Evolutionary conservation across 306 rosid species (phyloP), one percentile per base, ranked within the genome.

Genomic region (Glycine soja): DNA sequence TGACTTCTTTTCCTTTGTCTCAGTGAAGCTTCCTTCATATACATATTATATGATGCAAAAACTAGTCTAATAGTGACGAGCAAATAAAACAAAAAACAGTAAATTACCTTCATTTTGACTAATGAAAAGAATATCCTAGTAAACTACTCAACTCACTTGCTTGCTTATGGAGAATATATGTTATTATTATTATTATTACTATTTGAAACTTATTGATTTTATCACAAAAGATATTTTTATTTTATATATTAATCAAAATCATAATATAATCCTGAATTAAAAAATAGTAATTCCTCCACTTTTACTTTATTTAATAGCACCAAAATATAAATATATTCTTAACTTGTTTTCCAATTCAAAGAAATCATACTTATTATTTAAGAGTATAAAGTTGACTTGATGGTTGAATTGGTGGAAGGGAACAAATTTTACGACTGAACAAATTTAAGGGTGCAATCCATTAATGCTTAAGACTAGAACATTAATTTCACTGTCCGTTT

Each of bases 1-100:
- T 87, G 73, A 84, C 88, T 16, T 38, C 0, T 72, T 4, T 72
- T 78, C 92, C 85, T 50, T 40, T 73, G 56, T 30, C 74, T 24
- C 4, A 14, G 1, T 34, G 84, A 80, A 78, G 66, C 80, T 83
- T 87, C 87, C 81, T 66, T 52, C 64, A 0, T 0, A 57, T 72
- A 38, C 57, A 11, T 47, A 24, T 47, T 34, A 0, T 34, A 4
- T 58, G 56, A 50, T 50, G 43, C 24, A 67, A 48, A 40, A 34
- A 4, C n/a, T 16, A 2, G 42, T 67, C 43, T 18, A 36, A 38
- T 66, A 36, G 51, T 6, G 68, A 62, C 3, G 5, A 53, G 24
- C 52, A 47, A 9, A 63, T 76, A 30, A 3, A 76, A 76, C 24
- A 57, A 42, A 42, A 40, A n/a, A 19, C 7, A 62, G 8, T 16